These are phyloP conservation scores for Tetragonia tetragonoides DNA, from an alignment of 148 eudicot species.

Conservation along the genomic window DNA sequence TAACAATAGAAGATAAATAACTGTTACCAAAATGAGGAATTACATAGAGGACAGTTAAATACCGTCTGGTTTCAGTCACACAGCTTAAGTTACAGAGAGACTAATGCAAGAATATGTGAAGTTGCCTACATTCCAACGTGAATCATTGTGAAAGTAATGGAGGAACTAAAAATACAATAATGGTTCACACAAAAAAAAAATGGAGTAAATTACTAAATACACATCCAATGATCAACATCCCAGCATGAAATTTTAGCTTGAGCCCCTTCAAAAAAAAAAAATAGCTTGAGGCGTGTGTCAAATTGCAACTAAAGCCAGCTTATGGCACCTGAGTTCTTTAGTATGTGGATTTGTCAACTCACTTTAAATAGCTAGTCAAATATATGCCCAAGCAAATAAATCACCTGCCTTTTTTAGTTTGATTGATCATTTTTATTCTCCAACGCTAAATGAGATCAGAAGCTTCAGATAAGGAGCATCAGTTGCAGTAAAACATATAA, in stretches of 20 bases:
- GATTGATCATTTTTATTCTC: background rate
- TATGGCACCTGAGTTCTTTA: too few species aligned
- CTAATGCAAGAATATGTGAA: background rate
- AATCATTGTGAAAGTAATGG: background rate
- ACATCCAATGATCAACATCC: too few species aligned
- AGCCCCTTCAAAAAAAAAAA: too few species aligned
- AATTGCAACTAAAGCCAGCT: too few species aligned
- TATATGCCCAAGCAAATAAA: too few species aligned
- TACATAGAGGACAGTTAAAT: background rate
- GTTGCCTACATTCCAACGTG: background rate
- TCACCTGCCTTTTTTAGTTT: background rate
- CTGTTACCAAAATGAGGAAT: slow-evolving; percentile 10
- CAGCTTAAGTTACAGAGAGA: background rate
- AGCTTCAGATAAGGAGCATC: background rate
- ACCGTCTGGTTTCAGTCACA: background rate
- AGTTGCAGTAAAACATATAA: background rate
- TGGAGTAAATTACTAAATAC: too few species aligned
- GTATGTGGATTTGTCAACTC: too few species aligned
- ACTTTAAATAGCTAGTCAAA: too few species aligned
- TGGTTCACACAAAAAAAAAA: too few species aligned
- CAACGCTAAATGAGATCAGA: background rate
- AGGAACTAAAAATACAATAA: background rate
- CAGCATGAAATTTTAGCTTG: too few species aligned
- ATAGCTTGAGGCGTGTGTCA: too few species aligned
- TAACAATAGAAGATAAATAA: slow-evolving; percentile 9